Conservation (phyloP, 2,329 filamentous ascomycete genomes). For the Paracamarosporium sp. region DNA sequence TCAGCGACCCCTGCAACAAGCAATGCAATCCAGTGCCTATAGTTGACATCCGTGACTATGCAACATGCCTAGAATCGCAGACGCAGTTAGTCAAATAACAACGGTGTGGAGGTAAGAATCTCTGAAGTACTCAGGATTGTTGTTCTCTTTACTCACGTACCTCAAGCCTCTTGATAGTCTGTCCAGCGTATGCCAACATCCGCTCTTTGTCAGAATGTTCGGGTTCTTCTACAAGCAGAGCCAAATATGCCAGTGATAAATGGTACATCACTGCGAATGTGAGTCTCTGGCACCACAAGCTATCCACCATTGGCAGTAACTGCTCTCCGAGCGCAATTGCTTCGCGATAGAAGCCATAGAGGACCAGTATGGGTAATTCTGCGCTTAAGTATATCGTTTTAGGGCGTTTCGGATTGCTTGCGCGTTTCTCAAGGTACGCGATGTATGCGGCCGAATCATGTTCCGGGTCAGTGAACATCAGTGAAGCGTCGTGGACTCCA, state of each 20-base stretch:
- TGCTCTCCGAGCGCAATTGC: constrained; percentile 51
- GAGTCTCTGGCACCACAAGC: constrained; percentile 53
- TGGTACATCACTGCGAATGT: constrained; percentile 53
- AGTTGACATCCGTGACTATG: constrained; percentile 72
- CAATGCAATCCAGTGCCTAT: constrained; percentile 71
- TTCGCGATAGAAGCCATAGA: constrained; percentile 53
- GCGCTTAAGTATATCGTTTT: constrained; percentile 71
- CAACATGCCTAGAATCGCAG: constrained; percentile 60
- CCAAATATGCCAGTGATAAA: constrained; percentile 50
- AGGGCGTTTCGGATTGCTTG: constrained; percentile 68
- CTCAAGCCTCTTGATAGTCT: constrained; percentile 66
- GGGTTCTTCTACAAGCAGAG: constrained; percentile 46
- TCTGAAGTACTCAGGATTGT: neutral
- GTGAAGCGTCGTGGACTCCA: constrained; percentile 53
- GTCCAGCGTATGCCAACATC: constrained; percentile 61
- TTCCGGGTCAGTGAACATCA: constrained; percentile 71
- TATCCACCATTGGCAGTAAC: constrained; percentile 49
- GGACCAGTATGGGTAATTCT: constrained; percentile 49
- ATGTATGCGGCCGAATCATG: constrained; percentile 67
- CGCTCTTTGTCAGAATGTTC: constrained; percentile 49
- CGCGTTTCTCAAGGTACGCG: constrained; percentile 54
- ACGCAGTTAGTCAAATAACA: neutral
- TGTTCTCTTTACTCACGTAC: neutral
- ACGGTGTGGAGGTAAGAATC: neutral
- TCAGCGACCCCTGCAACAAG: constrained; percentile 74